Evolutionary conservation across 306 rosid genomes (phyloP), one percentile per base, ranked within the genome.

Genomic region (Myrica gale): DNA sequence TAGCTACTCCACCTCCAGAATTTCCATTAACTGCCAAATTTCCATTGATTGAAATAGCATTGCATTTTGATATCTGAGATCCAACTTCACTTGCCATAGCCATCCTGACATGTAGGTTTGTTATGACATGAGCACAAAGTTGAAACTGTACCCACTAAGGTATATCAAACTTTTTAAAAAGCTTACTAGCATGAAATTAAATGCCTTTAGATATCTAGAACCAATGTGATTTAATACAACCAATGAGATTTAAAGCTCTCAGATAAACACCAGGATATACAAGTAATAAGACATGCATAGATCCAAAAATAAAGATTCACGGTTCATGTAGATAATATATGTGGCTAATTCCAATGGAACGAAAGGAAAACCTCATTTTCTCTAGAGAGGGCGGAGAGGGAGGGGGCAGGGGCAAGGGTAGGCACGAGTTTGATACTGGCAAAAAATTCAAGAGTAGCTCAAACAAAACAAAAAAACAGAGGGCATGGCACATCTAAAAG

Each of bases 11-110:
- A 72, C 97, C 97, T 17, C 99, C 99, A 63, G 86, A 63, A 19
- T 79, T 78, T 55, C 88, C 99, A 16, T 85, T 80, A 37, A 92
- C 97, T 69, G 87, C 96, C 91, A 95, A 84, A 87, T 95, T 92
- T 47, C 97, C 99, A 56, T 87, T 83, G 67, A 92, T 50, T 32
- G 88, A 89, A 50, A 88, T 82, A 63, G 81, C 77, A 75, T 86
- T 86, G 67, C 77, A 83, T 85, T 88, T 95, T 75, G 99, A 95
- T 79, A 95, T 78, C 82, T 84, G 87, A 73, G 99, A 89, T 87
- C 92, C 91, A 74, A 90, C 84, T 83, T 93, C 87, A 57, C 97
- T 95, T 68, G 93, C 85, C 96, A 95, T 92, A 76, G 92, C 97
- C 99, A 95, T 95, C 82, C 98, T 95, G 89, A 74, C 70, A 85